Evolutionary conservation across 306 rosid genomes (phyloP).

Genomic region (Dalbergia cultrata): DNA sequence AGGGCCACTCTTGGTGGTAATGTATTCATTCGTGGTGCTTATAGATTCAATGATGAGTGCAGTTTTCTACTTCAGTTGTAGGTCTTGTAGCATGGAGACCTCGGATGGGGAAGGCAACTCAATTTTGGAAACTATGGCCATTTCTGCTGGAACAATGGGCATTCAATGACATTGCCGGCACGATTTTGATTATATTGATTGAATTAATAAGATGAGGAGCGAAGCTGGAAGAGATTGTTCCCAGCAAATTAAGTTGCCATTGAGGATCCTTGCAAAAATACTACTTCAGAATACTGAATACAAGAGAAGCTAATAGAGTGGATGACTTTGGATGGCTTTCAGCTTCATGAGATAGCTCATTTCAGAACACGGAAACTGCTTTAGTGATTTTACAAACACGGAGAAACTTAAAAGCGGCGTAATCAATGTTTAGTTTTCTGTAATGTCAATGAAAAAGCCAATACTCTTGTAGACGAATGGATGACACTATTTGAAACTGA

Average conservation of each 20-base stretch:
- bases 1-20: constrained; percentile 95
- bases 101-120: constrained; percentile 58
- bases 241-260: constrained; percentile 38
- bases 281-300: constrained; percentile 38
- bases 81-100: constrained; percentile 55
- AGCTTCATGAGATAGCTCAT: constrained; percentile 42
- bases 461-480: constrained; percentile 37
- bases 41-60: constrained; percentile 92
- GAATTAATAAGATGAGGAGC: constrained; percentile 49
- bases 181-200: constrained; percentile 43
- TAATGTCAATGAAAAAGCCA: constrained; percentile 40
- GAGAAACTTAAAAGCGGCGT: constrained; percentile 37
- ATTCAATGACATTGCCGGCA: constrained; percentile 56
- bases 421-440: constrained; percentile 42
- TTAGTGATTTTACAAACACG: constrained; percentile 35
- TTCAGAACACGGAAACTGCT: constrained; percentile 48
- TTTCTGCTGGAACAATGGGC: constrained; percentile 63
- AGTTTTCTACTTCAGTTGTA: constrained; percentile 85
- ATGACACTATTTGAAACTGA: constrained; percentile 43
- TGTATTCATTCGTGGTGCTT: constrained; percentile 92
- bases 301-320: constrained; percentile 24
- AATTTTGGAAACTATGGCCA: constrained; percentile 63
- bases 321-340: constrained; percentile 40
- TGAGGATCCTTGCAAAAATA: constrained; percentile 42
- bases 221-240: constrained; percentile 43